Base-by-base conservation (phyloP, 306 rosid genomes). In the Cicer judaicum region DNA sequence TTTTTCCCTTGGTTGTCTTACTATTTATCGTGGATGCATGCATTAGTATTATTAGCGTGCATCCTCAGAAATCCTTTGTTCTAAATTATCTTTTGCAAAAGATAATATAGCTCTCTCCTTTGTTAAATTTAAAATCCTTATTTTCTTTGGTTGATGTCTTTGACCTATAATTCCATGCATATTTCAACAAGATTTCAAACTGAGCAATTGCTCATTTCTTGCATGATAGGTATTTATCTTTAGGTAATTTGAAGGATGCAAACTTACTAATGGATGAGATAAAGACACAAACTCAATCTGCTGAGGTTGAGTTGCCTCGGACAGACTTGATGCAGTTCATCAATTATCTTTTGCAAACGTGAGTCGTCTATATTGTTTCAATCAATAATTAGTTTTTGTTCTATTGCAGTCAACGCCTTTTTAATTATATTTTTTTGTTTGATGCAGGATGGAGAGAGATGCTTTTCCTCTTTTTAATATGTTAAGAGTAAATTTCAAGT, bases 181-280 rank as follows among this genome's bases (percentile, higher is more conserved):
- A 64, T 68, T 39, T 68, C 72, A 65, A 48, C 43, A 13, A 4
- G 47, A 39, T 75, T 71, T 67, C 42, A 40, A 56, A 74, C 72
- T 64, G 53, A 72, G 48, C 43, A 34, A 59, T 46, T 43, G 5
- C 65, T 47, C 42, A 10, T 59, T 77, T 73, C 55, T 78, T 55
- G 74, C 64, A 7, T 70, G 76, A 61, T 71, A 95, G 99, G 97
- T 92, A 89, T 81, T 80, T 92, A 72, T 80, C 93, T 84, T 70
- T 64, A 52, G 96, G 99, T 78, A 92, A 95, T 87, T 84, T 90
- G 67, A 90, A 88, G 81, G 98, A 92, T 83, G 98, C 99, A 50
- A 95, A 92, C 87, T 8, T 13, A 66, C 81, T 95, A 63, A 53
- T 92, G 86, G 92, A 92, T 4, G 99, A 92, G 90, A 73, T 95